Base-by-base conservation (phyloP, 306 rosid species). In the Glycine latifolia region DNA sequence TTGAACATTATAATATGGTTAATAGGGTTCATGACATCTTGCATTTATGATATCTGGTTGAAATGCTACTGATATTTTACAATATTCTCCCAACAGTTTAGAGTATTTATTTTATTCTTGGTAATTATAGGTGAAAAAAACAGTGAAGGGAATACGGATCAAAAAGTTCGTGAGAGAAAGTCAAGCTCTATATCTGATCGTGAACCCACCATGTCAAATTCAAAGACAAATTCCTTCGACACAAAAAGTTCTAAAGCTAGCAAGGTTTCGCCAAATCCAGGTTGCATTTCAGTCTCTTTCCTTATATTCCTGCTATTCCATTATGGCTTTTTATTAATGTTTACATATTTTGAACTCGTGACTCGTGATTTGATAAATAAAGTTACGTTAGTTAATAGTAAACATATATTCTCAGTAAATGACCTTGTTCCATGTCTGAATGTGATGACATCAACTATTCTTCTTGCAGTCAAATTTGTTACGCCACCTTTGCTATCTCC, bases 261-360 rank as follows among this genome's bases (percentile, higher is more conserved):
- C 74, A 72, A 48, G 81, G 83, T 33, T 81, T 81, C 97, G 35
- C 89, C 87, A 77, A 82, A 85, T 76, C 72, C 89, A 77, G 95
- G 94, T 92, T 62, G 58, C 68, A 48, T 65, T 55, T 62, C 76
- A 67, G 41, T 63, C 54, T 41, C 10, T 70, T 60, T 5, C 77
- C 68, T 68, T 72, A 31, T 70, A 67, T 67, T 14, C 73, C 37
- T 67, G 55, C 20, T 49, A 80, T 67, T 67, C 71, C 31, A 5
- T 54, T 13, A 61, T 63, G 60, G 55, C 43, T 48, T 73, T 77
- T 4, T 71, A 26, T 16, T 47, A 14, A 11, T 54, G 56, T 54
- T 47, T 46, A 53, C 44, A 68, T 15, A 73, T 70, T 63, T 74
- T 77, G 58, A 56, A 69, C 59, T 26, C 31, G 31, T 26, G 31